These are phyloP conservation scores for Sphagnum magellanicum DNA, from an alignment of 228 moss, liverwort and hornwort species.

Conservation along the genomic window DNA sequence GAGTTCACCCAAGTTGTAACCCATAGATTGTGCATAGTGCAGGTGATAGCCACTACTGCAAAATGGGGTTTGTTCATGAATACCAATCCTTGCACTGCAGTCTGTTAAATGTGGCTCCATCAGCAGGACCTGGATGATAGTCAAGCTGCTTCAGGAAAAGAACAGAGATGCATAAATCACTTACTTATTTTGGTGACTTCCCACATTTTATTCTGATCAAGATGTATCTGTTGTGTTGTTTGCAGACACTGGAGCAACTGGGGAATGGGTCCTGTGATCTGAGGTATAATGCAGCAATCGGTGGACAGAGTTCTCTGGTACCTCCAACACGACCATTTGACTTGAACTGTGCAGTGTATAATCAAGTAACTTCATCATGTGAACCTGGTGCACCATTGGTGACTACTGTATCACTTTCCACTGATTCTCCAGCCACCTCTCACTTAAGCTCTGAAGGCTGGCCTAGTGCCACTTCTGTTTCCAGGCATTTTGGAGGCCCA, in stretches of 20 bases:
- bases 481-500: no score
- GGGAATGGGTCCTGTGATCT: neutral
- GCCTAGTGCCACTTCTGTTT: no score
- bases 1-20: no score
- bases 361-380: no score
- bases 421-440: no score
- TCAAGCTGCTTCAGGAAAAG: neutral
- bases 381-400: no score
- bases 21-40: no score
- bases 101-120: neutral
- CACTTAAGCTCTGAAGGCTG: no score
- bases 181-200: neutral
- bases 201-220: neutral
- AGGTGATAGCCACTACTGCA: neutral
- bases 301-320: neutral
- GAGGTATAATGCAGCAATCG: neutral
- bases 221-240: neutral
- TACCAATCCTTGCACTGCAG: neutral
- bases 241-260: neutral
- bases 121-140: neutral
- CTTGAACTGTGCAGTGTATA: neutral
- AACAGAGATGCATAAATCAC: neutral
- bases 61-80: neutral
- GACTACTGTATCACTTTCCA: no score
- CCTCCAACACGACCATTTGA: neutral